phyloP scores from a whole-genome alignment of 2,329 filamentous ascomycete species.

The Fusarium acutatum region DNA sequence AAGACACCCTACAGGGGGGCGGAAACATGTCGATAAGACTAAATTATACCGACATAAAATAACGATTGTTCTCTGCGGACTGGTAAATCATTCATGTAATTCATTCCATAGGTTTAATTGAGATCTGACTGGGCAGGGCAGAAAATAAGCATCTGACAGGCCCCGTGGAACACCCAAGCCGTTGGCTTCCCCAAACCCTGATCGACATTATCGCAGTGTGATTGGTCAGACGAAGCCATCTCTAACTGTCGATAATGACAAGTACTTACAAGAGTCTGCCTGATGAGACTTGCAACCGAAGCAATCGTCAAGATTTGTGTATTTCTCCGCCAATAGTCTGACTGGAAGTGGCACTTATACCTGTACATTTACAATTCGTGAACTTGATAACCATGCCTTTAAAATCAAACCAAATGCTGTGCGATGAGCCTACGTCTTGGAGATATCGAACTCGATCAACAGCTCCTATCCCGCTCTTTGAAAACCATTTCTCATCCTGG shows the following conservation, averaged over 20 bases:
- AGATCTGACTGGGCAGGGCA: background rate
- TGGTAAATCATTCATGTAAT: background rate
- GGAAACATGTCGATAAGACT: no score
- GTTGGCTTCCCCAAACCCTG: background rate
- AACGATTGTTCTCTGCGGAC: background rate
- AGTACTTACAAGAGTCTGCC: background rate
- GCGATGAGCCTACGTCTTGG: background rate
- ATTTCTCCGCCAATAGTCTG: background rate
- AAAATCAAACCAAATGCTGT: background rate
- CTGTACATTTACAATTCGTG: background rate
- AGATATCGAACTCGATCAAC: no score
- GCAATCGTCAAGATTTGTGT: no score
- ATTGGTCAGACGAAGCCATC: background rate
- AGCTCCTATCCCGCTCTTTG: background rate
- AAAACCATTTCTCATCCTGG: background rate
- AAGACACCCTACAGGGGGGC: background rate
- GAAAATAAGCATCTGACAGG: background rate
- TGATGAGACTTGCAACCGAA: background rate
- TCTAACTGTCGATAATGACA: background rate
- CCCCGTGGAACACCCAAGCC: background rate
- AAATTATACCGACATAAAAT: no score
- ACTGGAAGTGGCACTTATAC: background rate
- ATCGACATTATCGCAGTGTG: background rate
- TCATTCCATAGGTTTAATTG: fast-evolving
- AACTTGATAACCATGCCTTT: background rate